Evolutionary conservation across 305 asterid genomes (phyloP).

Genomic region (Solanum chacoense): DNA sequence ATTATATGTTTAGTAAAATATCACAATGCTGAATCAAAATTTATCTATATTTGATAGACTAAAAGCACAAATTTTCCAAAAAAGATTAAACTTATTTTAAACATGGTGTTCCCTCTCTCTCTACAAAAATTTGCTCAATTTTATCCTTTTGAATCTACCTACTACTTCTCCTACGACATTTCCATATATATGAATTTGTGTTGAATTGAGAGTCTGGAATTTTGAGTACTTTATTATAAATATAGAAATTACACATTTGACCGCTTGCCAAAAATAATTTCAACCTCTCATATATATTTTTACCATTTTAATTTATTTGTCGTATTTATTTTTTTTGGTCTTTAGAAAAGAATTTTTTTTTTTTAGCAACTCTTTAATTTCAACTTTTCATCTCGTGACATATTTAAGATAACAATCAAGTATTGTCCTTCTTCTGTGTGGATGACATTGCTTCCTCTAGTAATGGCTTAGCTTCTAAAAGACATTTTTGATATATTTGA

Average conservation of each 20-base stretch:
- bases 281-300: background rate
- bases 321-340: background rate
- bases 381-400: background rate
- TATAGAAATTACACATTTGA: no score
- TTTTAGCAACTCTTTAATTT: no score
- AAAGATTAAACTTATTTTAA: background rate
- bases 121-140: background rate
- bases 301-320: background rate
- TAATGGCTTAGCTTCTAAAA: no score
- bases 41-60: background rate
- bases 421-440: background rate
- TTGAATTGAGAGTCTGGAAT: background rate
- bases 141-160: background rate
- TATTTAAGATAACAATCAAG: background rate
- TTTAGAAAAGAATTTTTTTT: background rate
- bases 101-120: background rate
- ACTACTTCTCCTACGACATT: background rate
- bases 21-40: background rate
- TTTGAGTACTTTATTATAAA: background rate
- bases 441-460: background rate
- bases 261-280: background rate
- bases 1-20: background rate
- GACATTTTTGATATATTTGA: no score
- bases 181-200: background rate
- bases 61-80: background rate